phyloP scores from a whole-genome alignment of 2,329 filamentous ascomycete genomes.

The Sporothrix brasiliensis region DNA sequence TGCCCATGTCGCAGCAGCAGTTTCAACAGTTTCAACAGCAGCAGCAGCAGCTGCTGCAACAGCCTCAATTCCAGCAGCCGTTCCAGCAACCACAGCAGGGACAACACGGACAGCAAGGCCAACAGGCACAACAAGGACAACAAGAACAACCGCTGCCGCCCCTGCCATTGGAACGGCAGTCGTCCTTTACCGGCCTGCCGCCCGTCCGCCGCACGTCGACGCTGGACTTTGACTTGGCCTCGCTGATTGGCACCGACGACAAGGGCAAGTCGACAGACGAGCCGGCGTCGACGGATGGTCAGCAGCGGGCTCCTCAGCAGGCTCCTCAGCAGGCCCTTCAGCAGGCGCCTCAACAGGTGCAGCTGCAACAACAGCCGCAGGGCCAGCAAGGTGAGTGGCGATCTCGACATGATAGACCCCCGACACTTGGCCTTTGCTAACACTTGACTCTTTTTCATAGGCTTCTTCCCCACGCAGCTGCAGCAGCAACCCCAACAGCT shows the following conservation, averaged over 20 bases:
- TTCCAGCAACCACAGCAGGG: constrained; percentile 16
- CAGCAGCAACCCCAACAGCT: constrained; percentile 29
- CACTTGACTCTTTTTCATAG: neutral
- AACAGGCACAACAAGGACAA: constrained; percentile 13
- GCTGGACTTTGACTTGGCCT: constrained; percentile 48
- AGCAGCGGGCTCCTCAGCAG: constrained; percentile 25
- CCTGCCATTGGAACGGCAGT: constrained; percentile 40
- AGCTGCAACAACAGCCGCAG: constrained; percentile 7
- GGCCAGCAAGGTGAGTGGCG: constrained; percentile 20
- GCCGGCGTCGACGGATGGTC: constrained; percentile 22
- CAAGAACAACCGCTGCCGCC: constrained; percentile 9
- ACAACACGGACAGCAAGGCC: constrained; percentile 10
- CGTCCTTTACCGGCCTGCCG: constrained; percentile 61
- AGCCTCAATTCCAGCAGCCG: neutral
- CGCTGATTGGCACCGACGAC: constrained; percentile 39
- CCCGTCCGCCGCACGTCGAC: constrained; percentile 62
- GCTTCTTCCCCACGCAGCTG: constrained; percentile 22
- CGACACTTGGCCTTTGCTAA: neutral
- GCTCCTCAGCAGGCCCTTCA: constrained; percentile 14
- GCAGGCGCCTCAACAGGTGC: constrained; percentile 16
- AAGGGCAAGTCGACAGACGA: constrained; percentile 35
- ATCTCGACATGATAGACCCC: neutral
- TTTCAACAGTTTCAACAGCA: neutral
- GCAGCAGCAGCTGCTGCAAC: neutral
- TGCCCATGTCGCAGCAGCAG: constrained; percentile 11